Conservation (phyloP, 805 yeast genomes). For the Suhomyces kilbournensis region DNA sequence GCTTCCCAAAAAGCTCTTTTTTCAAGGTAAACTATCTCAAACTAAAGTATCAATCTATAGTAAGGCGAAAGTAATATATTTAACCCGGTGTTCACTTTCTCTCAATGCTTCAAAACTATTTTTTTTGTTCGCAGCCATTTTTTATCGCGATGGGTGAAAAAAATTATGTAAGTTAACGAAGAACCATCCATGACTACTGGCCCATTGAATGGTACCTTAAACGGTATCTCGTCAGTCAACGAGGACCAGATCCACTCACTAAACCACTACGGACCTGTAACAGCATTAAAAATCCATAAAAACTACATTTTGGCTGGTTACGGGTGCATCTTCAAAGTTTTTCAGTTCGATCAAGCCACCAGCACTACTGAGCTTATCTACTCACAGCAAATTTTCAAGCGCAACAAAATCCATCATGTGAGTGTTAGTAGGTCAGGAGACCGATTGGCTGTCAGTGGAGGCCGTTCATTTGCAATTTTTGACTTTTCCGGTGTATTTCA, state of each 20-base stretch:
- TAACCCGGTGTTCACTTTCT: too few species aligned
- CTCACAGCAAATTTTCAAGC: conserved; percentile 50
- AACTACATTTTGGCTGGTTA: conserved; percentile 54
- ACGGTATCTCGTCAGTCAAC: conserved; percentile 15
- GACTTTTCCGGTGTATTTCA: conserved; percentile 13
- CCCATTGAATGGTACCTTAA: conserved; percentile 9
- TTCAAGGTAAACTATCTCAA: too few species aligned
- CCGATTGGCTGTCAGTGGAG: conserved; percentile 58
- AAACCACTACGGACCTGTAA: conserved; percentile 64
- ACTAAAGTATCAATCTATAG: too few species aligned
- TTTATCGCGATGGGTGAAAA: background rate
- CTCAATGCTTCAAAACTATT: too few species aligned
- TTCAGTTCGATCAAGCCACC: conserved; percentile 33
- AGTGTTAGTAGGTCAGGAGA: conserved; percentile 28
- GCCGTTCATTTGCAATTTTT: conserved; percentile 55
- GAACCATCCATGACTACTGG: background rate
- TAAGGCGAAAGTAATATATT: too few species aligned
- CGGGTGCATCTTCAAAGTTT: conserved; percentile 65
- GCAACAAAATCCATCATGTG: conserved; percentile 84
- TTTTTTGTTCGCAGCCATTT: background rate
- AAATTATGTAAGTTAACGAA: too few species aligned
- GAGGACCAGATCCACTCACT: conserved; percentile 17
- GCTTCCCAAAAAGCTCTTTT: background rate
- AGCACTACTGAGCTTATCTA: conserved; percentile 32
- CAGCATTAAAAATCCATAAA: conserved; percentile 51